These are phyloP conservation scores for Pharnaceum exiguum DNA, from an alignment of 148 eudicot genomes.

Conservation along the genomic window DNA sequence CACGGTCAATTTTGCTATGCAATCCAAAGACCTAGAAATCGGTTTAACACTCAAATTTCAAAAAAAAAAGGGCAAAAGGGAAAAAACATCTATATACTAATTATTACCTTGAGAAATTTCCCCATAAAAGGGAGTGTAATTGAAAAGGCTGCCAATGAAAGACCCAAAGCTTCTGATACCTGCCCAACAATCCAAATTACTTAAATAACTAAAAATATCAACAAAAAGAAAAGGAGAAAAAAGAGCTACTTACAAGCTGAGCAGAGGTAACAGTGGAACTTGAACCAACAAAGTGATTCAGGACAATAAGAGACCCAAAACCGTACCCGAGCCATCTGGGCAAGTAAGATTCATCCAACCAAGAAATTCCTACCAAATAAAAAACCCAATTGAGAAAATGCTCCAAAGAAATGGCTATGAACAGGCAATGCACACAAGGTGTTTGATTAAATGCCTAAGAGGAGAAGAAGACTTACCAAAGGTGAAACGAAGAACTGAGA, in stretches of 20 bases:
- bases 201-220: neutral
- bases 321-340: slow-evolving; percentile 95
- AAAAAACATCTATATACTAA: neutral
- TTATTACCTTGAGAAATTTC: slow-evolving; percentile 26
- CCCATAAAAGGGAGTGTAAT: slow-evolving; percentile 47
- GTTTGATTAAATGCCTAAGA: slow-evolving; percentile 23
- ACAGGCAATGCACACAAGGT: slow-evolving; percentile 24
- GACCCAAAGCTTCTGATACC: slow-evolving; percentile 89
- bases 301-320: slow-evolving; percentile 64
- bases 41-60: neutral
- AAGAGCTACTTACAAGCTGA: slow-evolving; percentile 62
- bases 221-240: neutral
- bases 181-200: slow-evolving; percentile 8
- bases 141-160: slow-evolving; percentile 82
- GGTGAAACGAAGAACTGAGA: slow-evolving; percentile 89
- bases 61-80: neutral
- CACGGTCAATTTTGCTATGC: too few species aligned
- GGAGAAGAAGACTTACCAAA: slow-evolving; percentile 39
- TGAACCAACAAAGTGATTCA: slow-evolving; percentile 78
- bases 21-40: too few species aligned
- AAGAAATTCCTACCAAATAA: slow-evolving; percentile 66
- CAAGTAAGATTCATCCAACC: slow-evolving; percentile 89
- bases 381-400: neutral
- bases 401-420: neutral
- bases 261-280: slow-evolving; percentile 48